Conservation (phyloP, 768 basidiomycete species). For the Crassisporium funariophilum region DNA sequence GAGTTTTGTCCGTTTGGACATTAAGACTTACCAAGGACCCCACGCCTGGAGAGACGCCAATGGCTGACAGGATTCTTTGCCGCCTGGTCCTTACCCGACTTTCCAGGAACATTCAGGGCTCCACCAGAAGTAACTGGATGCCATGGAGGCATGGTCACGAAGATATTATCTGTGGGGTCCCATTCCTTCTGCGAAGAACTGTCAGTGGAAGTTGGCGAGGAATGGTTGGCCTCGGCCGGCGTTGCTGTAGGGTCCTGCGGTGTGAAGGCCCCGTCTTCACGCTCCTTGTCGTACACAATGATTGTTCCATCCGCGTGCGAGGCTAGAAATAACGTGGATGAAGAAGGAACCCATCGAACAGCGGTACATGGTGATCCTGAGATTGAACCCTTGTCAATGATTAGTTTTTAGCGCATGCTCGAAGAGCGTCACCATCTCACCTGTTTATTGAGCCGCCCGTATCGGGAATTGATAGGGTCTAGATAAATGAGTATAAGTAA, state of each 20-base stretch:
- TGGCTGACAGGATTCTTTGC: conserved; percentile 90
- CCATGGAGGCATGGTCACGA: conserved; percentile 86
- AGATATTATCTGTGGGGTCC: conserved; percentile 77
- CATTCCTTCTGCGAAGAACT: conserved; percentile 52
- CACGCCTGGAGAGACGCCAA: conserved; percentile 76
- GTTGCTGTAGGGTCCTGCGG: conserved; percentile 55
- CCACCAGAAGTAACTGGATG: conserved; percentile 62
- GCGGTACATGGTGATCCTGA: conserved; percentile 82
- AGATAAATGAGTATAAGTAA: conserved; percentile 1
- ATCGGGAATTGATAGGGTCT: conserved; percentile 83
- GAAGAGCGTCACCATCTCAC: conserved; percentile 31
- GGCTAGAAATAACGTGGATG: conserved; percentile 79
- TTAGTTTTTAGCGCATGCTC: conserved; percentile 2
- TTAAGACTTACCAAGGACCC: conserved; percentile 63
- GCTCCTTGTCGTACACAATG: conserved; percentile 88
- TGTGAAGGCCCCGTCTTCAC: conserved; percentile 79
- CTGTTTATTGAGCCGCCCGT: conserved; percentile 87
- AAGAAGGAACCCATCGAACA: conserved; percentile 86
- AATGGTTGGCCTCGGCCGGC: conserved; percentile 23
- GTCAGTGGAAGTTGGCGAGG: conserved; percentile 29
- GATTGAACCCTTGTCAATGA: conserved; percentile 64
- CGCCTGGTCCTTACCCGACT: conserved; percentile 61
- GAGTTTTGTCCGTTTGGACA: no score
- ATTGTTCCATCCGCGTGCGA: conserved; percentile 90
- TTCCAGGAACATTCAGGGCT: conserved; percentile 32